Evolutionary conservation across 225 moss, liverwort and hornwort species (phyloP).

Genomic region (Bryoerythrophyllum caledonicum): DNA sequence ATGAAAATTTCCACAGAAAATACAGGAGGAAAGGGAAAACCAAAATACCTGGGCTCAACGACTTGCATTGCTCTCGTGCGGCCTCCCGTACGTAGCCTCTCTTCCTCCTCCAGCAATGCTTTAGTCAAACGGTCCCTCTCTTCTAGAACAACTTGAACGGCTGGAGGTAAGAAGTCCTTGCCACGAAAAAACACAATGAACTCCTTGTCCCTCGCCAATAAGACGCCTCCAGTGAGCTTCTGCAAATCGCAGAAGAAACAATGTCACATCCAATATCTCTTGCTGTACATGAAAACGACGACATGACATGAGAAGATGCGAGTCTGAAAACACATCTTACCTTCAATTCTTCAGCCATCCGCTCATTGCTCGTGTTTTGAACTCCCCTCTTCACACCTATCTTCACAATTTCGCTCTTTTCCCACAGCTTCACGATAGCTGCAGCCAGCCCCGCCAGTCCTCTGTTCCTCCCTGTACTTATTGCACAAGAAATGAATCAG

Average conservation of each 20-base stretch:
- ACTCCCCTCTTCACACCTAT: conserved; percentile 62
- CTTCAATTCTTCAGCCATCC: conserved; percentile 70
- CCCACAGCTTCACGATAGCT: conserved; percentile 89
- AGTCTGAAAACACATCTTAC: conserved; percentile 21
- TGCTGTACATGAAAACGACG: conserved; percentile 5
- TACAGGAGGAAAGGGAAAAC: not conserved
- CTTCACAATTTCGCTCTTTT: conserved; percentile 84
- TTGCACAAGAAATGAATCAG: conserved; percentile 20
- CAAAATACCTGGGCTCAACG: conserved; percentile 49
- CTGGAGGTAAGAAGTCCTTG: conserved; percentile 92
- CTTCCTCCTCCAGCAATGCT: conserved; percentile 88
- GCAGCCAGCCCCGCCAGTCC: conserved; percentile 81
- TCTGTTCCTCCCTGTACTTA: conserved; percentile 70
- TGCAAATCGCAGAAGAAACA: conserved; percentile 39
- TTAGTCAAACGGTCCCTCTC: conserved; percentile 71
- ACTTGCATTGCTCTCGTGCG: conserved; percentile 42
- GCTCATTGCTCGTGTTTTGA: conserved; percentile 67
- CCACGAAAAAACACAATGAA: conserved; percentile 86
- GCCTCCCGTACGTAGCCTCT: conserved; percentile 61
- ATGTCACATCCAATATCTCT: conserved; percentile 13
- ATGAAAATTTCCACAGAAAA: conserved; percentile 5
- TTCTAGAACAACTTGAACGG: conserved; percentile 76
- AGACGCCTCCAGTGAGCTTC: conserved; percentile 83
- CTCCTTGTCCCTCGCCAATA: conserved; percentile 82
- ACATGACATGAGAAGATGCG: conserved; percentile 12